phyloP scores from a whole-genome alignment of 345 rosid genomes.

The Aethionema arabicum region DNA sequence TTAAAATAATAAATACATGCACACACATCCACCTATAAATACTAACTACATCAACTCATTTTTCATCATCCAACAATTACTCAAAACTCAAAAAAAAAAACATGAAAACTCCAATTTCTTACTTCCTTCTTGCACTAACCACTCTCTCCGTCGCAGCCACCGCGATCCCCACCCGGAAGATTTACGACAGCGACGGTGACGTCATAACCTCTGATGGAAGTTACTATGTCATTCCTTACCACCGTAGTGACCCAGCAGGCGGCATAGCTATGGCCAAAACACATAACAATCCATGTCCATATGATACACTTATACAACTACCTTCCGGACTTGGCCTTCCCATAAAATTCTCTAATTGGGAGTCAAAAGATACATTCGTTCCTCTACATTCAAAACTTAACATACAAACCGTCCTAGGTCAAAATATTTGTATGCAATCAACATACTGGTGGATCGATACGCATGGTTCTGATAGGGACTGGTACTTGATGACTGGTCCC shows the following conservation, averaged over 20 bases:
- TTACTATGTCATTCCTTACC: not conserved
- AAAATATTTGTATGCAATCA: not conserved
- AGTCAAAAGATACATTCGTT: not conserved
- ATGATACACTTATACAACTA: not conserved
- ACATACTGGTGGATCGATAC: not conserved
- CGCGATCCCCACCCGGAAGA: not conserved
- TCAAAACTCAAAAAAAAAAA: not conserved
- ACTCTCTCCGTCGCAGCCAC: not conserved
- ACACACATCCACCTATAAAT: not conserved
- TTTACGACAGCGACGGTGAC: not conserved
- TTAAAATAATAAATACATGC: too few species aligned
- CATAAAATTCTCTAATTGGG: not conserved
- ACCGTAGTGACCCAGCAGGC: not conserved
- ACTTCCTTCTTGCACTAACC: conserved; percentile 17
- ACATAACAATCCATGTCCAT: not conserved
- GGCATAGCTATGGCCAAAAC: not conserved
- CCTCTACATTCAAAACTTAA: not conserved
- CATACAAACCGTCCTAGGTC: not conserved
- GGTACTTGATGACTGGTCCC: not conserved
- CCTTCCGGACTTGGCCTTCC: too few species aligned
- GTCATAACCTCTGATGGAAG: not conserved
- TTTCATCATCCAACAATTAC: not conserved
- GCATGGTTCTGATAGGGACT: not conserved
- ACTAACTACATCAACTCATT: not conserved
- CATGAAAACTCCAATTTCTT: conserved; percentile 21